Evolutionary conservation across 2,329 filamentous ascomycete genomes (phyloP), one percentile per base, ranked within the genome.

Genomic region (Verticillium isaacii): DNA sequence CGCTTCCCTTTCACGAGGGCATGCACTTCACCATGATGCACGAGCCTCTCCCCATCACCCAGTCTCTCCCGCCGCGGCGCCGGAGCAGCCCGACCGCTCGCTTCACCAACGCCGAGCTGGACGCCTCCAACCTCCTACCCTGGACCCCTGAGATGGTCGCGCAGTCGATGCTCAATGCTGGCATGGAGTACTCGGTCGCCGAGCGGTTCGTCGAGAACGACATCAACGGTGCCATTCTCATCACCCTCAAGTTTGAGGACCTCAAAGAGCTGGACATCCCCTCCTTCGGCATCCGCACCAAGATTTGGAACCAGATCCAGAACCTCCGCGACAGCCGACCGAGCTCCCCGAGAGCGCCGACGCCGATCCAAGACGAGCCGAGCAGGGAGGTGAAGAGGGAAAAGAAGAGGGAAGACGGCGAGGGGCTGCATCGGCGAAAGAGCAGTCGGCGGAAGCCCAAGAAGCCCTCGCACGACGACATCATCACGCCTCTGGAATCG

Each of bases 211-310:
- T 93, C 64, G 85, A 90, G 69, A 96, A 99, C 74, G 94, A 99
- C 72, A 97, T 99, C 73, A 92, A 89, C 32, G 94, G 94, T 15
- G 83, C 87, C 5, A 91, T 98, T 61, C 80, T 98, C 23, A 87
- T 96, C 59, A 93, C 94, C n/a, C 80, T 99, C 54, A 93, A 96
- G 71, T 93, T 94, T 68, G 92, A 96, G 66, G 93, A 95, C 69
- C 78, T 95, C 61, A 89, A 89, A 73, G 91, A 95, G 75, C 82
- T 95, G 19, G 88, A 89, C 66, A 94, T 95, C 61, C 82, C 85
- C 63, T 94, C 91, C 1, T 94, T 95, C 71, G 91, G 91, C 54
- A 89, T 93, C 68, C 83, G 91, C 63, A 92, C 90, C 67, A 88
- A 87, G 69, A 79, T 94, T 15, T 95, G 91, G 91, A 87, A 89